These are phyloP conservation scores for Liquidambar formosana DNA, from an alignment of 164 flowering plant genomes.

Conservation along the genomic window DNA sequence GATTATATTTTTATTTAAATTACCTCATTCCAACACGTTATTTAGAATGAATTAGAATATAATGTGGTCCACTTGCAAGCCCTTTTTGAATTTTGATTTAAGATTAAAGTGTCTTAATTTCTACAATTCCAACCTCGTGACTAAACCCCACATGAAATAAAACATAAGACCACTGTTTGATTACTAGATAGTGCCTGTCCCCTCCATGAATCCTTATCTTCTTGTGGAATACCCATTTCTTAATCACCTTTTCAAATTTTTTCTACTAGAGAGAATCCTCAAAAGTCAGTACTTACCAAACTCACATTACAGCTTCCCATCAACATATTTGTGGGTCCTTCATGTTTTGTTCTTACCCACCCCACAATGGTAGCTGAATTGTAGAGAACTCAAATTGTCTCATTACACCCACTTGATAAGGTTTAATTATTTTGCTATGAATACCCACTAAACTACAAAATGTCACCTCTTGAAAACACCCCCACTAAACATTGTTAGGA, in stretches of 20 bases:
- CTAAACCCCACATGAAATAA: background rate
- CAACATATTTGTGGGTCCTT: slow-evolving; percentile 1
- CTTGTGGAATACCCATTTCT: background rate
- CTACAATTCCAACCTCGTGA: too few species aligned
- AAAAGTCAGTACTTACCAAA: background rate
- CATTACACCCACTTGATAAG: background rate
- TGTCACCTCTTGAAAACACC: slow-evolving; percentile 6
- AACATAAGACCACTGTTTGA: background rate
- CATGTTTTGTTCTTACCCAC: background rate
- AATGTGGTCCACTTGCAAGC: too few species aligned
- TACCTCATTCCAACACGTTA: too few species aligned
- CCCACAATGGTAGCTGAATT: background rate
- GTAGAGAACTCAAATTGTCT: background rate
- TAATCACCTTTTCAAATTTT: background rate
- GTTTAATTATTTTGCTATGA: background rate
- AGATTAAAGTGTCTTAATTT: too few species aligned
- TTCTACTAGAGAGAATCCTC: background rate
- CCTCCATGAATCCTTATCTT: background rate
- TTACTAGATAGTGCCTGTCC: background rate
- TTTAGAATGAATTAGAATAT: too few species aligned
- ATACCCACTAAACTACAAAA: background rate
- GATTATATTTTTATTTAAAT: too few species aligned
- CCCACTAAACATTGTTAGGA: slow-evolving; percentile 13
- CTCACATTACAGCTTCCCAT: background rate
- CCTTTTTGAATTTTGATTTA: too few species aligned